A percentile compares a stretch with the other conserved stretches of the same genome.
phyloP scores from a whole-genome alignment of 2,329 filamentous ascomycete genomes.

The Pestalotiopsis fici region DNA sequence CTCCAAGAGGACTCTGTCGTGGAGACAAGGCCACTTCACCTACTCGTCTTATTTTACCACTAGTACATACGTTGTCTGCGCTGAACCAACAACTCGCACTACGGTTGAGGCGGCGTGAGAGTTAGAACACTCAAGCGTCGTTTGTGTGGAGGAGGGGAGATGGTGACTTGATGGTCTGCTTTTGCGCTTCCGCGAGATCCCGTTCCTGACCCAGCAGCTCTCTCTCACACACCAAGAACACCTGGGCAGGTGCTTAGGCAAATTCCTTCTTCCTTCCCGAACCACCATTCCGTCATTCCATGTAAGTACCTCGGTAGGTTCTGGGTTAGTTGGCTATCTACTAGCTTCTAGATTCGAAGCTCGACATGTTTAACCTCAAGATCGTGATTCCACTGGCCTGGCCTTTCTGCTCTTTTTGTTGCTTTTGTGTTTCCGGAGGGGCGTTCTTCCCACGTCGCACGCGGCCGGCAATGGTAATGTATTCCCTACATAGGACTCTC shows the following conservation, averaged over 20 bases:
- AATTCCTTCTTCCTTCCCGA: neutral
- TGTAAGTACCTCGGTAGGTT: neutral
- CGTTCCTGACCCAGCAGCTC: neutral
- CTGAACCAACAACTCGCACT: neutral
- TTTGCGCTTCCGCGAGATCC: neutral
- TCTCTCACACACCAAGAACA: neutral
- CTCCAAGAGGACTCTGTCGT: neutral
- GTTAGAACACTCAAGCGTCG: neutral
- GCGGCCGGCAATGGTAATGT: neutral
- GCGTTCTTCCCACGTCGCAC: neutral
- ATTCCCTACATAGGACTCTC: neutral
- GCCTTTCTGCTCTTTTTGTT: neutral
- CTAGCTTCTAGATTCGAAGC: neutral
- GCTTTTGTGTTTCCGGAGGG: neutral
- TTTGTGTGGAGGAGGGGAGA: neutral
- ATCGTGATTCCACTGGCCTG: neutral
- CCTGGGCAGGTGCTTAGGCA: neutral
- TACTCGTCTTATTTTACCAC: neutral
- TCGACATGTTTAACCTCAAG: neutral
- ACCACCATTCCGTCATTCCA: neutral
- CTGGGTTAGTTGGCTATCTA: neutral
- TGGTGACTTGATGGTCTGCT: neutral
- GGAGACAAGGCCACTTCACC: neutral
- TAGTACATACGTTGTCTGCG: neutral
- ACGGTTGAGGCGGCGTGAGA: neutral